Evolutionary conservation across 1,139 yeast genomes (phyloP).

Genomic region (Yamadazyma diospyri): DNA sequence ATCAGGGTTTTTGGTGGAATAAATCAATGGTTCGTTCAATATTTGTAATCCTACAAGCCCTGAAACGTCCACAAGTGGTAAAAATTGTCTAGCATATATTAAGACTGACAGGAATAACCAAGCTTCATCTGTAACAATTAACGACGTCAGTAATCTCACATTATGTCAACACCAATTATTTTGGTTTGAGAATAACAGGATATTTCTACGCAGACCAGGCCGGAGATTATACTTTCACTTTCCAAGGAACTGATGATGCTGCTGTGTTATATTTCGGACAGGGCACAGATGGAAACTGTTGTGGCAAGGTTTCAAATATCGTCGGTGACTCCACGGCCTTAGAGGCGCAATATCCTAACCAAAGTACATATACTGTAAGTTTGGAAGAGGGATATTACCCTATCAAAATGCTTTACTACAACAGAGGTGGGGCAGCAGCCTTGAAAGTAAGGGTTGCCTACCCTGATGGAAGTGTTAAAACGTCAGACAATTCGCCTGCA

Average conservation of each 20-base stretch:
- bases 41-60: not conserved
- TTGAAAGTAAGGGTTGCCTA: not conserved
- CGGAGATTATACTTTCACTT: constrained; percentile 6
- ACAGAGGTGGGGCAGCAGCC: not conserved
- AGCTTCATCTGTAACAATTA: not conserved
- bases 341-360: not conserved
- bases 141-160: not conserved
- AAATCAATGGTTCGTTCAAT: too few species aligned
- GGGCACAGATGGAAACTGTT: constrained; percentile 8
- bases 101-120: too few species aligned
- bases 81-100: too few species aligned
- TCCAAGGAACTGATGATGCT: constrained; percentile 7
- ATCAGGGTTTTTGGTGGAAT: not conserved
- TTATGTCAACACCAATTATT: not conserved
- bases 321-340: not conserved
- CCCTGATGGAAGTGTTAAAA: constrained; percentile 1
- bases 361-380: not conserved
- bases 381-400: constrained; percentile 3
- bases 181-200: constrained; percentile 6
- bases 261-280: constrained; percentile 5
- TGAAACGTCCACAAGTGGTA: too few species aligned
- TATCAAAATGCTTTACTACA: constrained; percentile 4
- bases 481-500: too few species aligned
- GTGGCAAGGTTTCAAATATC: constrained; percentile 1
- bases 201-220: constrained; percentile 9